Evolutionary conservation across 2,329 filamentous ascomycete species (phyloP).

Genomic region (Aspergillus luchuensis): DNA sequence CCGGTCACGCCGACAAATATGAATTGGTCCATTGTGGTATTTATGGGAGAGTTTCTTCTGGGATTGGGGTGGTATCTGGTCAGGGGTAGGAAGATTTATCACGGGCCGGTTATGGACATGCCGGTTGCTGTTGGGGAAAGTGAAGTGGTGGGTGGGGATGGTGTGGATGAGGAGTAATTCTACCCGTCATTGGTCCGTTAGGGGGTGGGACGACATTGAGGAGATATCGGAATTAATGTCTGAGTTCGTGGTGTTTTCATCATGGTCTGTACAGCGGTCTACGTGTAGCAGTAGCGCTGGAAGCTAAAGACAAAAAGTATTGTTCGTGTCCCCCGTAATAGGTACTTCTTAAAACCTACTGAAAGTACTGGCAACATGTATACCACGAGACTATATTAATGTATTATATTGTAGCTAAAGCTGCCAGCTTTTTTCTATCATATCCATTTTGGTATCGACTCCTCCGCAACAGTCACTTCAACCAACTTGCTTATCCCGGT

Average conservation of each 20-base stretch:
- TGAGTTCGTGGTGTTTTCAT: not conserved
- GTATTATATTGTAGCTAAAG: too few species aligned
- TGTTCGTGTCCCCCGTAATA: too few species aligned
- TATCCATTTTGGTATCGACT: not conserved
- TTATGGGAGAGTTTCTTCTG: conserved; percentile 37
- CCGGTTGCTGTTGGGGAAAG: not conserved
- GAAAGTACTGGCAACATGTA: too few species aligned
- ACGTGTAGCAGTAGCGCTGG: too few species aligned
- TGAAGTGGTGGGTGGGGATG: not conserved
- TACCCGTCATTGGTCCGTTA: too few species aligned
- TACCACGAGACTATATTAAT: too few species aligned
- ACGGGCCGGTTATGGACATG: conserved; percentile 25
- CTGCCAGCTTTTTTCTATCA: not conserved
- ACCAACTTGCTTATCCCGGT: not conserved
- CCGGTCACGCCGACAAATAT: conserved; percentile 43
- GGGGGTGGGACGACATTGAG: rapidly evolving
- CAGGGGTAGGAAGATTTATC: conserved; percentile 35
- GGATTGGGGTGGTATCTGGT: conserved; percentile 44
- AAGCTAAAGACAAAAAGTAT: too few species aligned
- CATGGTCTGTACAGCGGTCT: not conserved
- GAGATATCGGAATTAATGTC: not conserved
- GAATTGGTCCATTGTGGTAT: conserved; percentile 56
- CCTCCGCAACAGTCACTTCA: not conserved
- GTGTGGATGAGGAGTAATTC: not conserved
- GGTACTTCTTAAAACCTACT: too few species aligned